These are phyloP conservation scores for Fraxinus sp. DNA, from an alignment of 305 asterid species.

Conservation along the genomic window DNA sequence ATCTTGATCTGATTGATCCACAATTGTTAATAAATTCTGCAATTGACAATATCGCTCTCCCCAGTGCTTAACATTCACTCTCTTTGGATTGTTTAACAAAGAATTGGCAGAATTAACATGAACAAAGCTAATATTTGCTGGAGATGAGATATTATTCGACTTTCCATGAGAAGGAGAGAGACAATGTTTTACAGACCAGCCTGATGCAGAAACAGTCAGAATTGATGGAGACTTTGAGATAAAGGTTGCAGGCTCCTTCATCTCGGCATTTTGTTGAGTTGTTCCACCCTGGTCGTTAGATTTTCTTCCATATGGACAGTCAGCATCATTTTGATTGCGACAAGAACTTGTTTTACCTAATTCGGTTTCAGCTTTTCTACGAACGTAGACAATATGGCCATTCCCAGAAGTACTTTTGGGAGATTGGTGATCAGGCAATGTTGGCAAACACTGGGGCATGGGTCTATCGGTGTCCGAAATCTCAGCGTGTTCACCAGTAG, in stretches of 20 bases:
- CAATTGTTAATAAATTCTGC: conserved; percentile 48
- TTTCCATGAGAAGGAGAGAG: conserved; percentile 39
- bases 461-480: conserved; percentile 45
- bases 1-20: conserved; percentile 69
- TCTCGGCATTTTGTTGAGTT: conserved; percentile 30
- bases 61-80: conserved; percentile 41
- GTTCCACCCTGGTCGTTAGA: conserved; percentile 33
- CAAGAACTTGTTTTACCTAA: conserved; percentile 35
- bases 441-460: conserved; percentile 30
- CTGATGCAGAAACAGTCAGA: conserved; percentile 37
- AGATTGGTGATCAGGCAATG: conserved; percentile 26
- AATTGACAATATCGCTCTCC: conserved; percentile 53
- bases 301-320: conserved; percentile 32
- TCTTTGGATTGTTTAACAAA: conserved; percentile 33
- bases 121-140: conserved; percentile 35
- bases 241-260: conserved; percentile 34
- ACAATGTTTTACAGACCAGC: conserved; percentile 43
- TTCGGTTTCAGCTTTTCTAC: conserved; percentile 62
- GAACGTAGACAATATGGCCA: conserved; percentile 69
- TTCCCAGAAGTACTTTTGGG: conserved; percentile 44
- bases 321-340: conserved; percentile 30
- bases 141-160: conserved; percentile 33
- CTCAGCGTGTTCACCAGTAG: conserved; percentile 33
- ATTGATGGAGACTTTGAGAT: conserved; percentile 37
- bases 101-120: conserved; percentile 33